A percentile compares a stretch with the other conserved stretches of the same genome.
Evolutionary conservation across 352 stramenopile species (phyloP).

Genomic region (Thraustochytrium striatum): DNA sequence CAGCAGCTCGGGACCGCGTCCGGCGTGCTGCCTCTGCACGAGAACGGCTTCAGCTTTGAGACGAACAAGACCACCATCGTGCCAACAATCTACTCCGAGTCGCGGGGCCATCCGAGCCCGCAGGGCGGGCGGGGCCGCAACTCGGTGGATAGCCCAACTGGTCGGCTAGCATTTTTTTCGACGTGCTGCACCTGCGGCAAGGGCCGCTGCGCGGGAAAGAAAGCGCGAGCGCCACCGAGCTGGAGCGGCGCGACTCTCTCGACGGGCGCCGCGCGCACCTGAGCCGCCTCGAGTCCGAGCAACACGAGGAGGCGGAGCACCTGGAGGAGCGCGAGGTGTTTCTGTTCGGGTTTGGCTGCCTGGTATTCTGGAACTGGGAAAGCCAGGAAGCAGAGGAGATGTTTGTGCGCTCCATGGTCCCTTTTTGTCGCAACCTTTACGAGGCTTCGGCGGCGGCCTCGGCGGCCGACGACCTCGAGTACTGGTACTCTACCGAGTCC

Average conservation of each 20-base stretch:
- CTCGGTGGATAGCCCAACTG: constrained; percentile 36
- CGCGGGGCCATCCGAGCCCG: too few relatives aligned
- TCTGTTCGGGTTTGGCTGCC: constrained; percentile 64
- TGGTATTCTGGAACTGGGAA: constrained; percentile 80
- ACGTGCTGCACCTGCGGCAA: constrained; percentile 36
- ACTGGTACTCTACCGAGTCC: constrained; percentile 66
- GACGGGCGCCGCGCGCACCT: background rate
- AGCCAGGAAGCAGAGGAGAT: constrained; percentile 67
- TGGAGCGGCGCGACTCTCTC: background rate
- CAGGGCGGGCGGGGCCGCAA: background rate
- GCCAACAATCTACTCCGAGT: background rate
- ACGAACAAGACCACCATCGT: constrained; percentile 39
- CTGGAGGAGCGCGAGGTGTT: constrained; percentile 52
- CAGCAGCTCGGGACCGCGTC: constrained; percentile 3
- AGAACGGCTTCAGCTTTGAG: constrained; percentile 16
- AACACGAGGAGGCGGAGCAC: constrained; percentile 20
- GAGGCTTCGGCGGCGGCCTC: constrained; percentile 63
- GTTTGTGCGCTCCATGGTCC: constrained; percentile 52
- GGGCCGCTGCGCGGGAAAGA: background rate
- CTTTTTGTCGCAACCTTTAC: background rate
- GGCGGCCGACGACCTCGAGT: constrained; percentile 81
- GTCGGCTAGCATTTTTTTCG: constrained; percentile 33
- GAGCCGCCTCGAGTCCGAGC: constrained; percentile 13
- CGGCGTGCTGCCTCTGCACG: background rate
- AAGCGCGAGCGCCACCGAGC: background rate